Evolutionary conservation across 495 filamentous ascomycete genomes (phyloP), one percentile per base, ranked within the genome.

Genomic region (Hyaloscypha finlandica): DNA sequence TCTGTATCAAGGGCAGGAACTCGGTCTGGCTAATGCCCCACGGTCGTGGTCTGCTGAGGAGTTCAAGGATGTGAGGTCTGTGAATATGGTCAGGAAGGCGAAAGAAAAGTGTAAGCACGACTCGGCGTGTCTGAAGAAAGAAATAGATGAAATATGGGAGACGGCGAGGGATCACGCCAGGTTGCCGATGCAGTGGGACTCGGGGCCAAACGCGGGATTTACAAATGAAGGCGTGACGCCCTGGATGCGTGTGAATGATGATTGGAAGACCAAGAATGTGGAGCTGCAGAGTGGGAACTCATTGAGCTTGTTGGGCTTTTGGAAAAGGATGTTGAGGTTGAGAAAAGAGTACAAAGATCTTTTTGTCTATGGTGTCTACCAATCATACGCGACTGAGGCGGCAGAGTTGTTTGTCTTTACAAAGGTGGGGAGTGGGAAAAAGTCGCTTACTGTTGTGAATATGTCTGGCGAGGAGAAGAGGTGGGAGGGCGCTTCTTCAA

Each of bases 1-100:
- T 64, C 74, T 91, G 2, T 90, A 88, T 67, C 87, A 91, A 70
- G 89, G 89, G n/a, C 85, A 91, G 68, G 89, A 91, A 71, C 67
- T 90, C 0, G 89, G 86, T 0, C 88, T 89, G 79, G 77, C 79
- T 4, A 90, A 90, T 70, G 81, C 84, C 2, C 86, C 89, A 0
- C 65, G 67, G 2, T 73, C 76, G 5, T 90, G 88, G 88, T 77
- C 74, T 3, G 83, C 88, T 20, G 81, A 83, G 8, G 84, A 90
- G 63, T 90, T 87, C 74, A 87, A 86, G 65, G 89, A 91, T 64
- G 79, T 90, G 54, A 86, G 88, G 60, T 85, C 84, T 39, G 75
- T 83, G 1, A 89, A 88, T 62, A 86, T 87, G 65, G 89, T 83
- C 83, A 73, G 82, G 31, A 76, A 83, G 77, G 61, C 62, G 6